These are phyloP conservation scores for Capsaspora owczarzaki DNA, from an alignment of 78 protist genomes.

Conservation along the genomic window DNA sequence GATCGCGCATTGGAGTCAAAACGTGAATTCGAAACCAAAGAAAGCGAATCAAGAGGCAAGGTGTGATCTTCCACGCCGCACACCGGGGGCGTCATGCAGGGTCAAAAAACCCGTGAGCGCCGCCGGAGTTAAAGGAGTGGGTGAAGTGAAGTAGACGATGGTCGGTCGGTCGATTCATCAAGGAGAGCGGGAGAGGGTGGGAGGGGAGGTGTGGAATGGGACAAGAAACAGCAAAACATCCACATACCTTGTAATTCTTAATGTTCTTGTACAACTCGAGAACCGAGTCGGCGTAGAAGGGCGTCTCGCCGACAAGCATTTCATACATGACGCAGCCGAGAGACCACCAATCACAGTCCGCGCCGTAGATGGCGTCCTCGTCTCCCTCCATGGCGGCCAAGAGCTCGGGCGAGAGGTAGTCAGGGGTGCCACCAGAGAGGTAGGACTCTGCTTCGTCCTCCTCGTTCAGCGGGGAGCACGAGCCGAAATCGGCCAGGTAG, in stretches of 20 bases:
- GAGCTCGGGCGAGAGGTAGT: constrained; percentile 80
- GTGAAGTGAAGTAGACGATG: too few relatives aligned
- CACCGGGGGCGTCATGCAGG: too few relatives aligned
- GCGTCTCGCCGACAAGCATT: constrained; percentile 67
- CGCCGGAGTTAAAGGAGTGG: too few relatives aligned
- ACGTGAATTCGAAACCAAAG: too few relatives aligned
- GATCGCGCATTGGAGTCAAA: too few relatives aligned
- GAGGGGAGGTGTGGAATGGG: too few relatives aligned
- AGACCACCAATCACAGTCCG: constrained; percentile 76
- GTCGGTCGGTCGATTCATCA: too few relatives aligned
- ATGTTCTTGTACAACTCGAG: not conserved
- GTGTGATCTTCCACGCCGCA: too few relatives aligned
- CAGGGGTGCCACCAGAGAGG: constrained; percentile 56
- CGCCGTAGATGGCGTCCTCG: constrained; percentile 29
- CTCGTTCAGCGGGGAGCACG: not conserved
- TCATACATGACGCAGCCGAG: constrained; percentile 74
- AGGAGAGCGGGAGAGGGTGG: too few relatives aligned
- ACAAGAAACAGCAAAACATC: not conserved
- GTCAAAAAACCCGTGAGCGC: too few relatives aligned
- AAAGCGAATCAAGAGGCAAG: too few relatives aligned
- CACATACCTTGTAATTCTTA: not conserved
- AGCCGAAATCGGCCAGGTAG: constrained; percentile 52
- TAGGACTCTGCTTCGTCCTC: not conserved
- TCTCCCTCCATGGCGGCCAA: not conserved
- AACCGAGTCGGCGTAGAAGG: constrained; percentile 36